Percentiles rank a stretch among this genome's conserved stretches.
phyloP scores from a whole-genome alignment of 169 alveolate genomes.

The Cryptosporidium muris region DNA sequence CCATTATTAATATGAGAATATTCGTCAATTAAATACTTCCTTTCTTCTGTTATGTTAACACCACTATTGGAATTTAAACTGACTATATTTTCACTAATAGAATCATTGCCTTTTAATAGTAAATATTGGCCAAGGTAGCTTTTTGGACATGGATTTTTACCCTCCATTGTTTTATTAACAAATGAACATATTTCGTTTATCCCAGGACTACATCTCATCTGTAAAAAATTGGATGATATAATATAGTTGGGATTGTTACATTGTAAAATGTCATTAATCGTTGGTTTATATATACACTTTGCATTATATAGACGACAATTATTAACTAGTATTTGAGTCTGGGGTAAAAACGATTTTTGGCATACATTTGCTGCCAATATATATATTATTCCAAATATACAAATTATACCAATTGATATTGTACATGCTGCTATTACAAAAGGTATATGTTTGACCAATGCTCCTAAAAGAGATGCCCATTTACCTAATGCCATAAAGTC shows the following conservation, averaged over 20 bases:
- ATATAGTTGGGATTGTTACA: conserved; percentile 39
- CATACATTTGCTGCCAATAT: conserved; percentile 23
- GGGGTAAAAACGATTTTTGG: conserved; percentile 21
- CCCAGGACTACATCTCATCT: conserved; percentile 45
- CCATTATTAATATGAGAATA: neutral
- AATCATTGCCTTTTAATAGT: conserved; percentile 17
- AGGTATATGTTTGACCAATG: conserved; percentile 62
- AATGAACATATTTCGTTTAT: conserved; percentile 33
- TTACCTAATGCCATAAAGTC: conserved; percentile 65
- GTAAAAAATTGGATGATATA: conserved; percentile 48
- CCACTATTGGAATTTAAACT: neutral
- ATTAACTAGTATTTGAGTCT: conserved; percentile 30
- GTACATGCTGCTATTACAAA: conserved; percentile 34
- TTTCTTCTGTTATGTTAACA: neutral
- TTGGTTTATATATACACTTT: conserved; percentile 17
- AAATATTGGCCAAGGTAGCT: conserved; percentile 15
- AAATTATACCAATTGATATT: conserved; percentile 47
- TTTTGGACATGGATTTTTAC: conserved; percentile 45
- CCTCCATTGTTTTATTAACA: conserved; percentile 22
- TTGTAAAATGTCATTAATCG: conserved; percentile 12
- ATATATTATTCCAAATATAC: conserved; percentile 38
- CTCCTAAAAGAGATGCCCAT: conserved; percentile 49
- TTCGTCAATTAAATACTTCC: neutral
- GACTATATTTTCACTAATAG: conserved; percentile 1
- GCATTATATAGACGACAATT: conserved; percentile 43